These are phyloP conservation scores for Aureobasidium sp. DNA, from an alignment of 2,329 filamentous ascomycete genomes.

Conservation along the genomic window DNA sequence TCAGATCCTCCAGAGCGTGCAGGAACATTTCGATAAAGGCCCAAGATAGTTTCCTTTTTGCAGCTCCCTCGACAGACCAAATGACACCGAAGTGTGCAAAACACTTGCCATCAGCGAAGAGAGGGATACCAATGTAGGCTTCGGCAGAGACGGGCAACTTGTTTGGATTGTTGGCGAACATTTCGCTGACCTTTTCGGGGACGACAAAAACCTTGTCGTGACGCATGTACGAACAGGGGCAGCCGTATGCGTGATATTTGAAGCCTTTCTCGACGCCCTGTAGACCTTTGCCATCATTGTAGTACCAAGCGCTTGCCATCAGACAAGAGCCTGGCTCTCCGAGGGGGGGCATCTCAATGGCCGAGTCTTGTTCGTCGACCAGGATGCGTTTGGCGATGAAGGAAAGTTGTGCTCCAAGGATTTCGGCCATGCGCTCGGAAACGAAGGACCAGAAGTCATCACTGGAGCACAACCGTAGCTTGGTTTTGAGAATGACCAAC, in stretches of 20 bases:
- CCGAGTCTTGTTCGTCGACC: constrained; percentile 48
- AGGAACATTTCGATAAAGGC: constrained; percentile 58
- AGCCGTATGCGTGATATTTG: constrained; percentile 55
- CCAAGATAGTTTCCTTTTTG: constrained; percentile 51
- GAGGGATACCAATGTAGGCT: constrained; percentile 57
- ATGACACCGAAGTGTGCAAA: constrained; percentile 64
- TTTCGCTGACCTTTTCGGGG: constrained; percentile 48
- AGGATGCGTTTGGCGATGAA: constrained; percentile 59
- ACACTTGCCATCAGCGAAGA: constrained; percentile 57
- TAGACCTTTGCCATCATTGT: constrained; percentile 49
- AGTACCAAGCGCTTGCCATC: constrained; percentile 57
- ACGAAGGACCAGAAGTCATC: constrained; percentile 56
- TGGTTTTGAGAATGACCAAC: constrained; percentile 50
- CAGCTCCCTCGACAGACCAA: constrained; percentile 56
- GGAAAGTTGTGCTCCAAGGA: constrained; percentile 56
- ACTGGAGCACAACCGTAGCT: constrained; percentile 43
- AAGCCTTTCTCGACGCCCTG: constrained; percentile 49
- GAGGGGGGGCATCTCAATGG: constrained; percentile 52
- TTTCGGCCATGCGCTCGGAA: constrained; percentile 54
- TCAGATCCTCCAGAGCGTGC: constrained; percentile 59
- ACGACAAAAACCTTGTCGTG: constrained; percentile 64
- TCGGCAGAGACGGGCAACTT: constrained; percentile 52
- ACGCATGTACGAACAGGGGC: constrained; percentile 60
- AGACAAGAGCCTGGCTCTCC: constrained; percentile 54
- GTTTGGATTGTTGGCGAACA: constrained; percentile 52